Base-by-base conservation (phyloP, 1,284 basidiomycete genomes). In the Xanthoconium separans region DNA sequence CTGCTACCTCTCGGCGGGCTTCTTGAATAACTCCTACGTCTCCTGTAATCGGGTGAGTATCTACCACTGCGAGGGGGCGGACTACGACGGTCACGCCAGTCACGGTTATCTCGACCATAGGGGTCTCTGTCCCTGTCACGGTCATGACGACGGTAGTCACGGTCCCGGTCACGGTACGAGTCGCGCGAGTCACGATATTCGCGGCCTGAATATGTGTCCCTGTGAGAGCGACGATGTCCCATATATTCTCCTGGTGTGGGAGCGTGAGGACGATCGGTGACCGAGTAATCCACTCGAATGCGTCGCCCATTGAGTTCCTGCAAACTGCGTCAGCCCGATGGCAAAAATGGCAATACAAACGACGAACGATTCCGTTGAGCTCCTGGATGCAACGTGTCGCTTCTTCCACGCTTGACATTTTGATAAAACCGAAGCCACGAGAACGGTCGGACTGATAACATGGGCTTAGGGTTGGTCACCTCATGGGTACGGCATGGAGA, bases 191-290 rank as follows among this genome's bases (percentile, higher is more conserved):
- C 77, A 54, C 78, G 71, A 58, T 69, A 65, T 56, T 77, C 75
- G 36, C 77, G 68, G 55, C 72, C 54, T 37, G 79, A 72, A 50
- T 76, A 68, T 2, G 80, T 77, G 57, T 88, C 85, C 47, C 84
- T 79, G 52, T 72, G 75, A 56, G 82, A 78, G 43, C 91, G 87
- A 61, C 90, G 87, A 64, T 92, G 89, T 16, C 95, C 94, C 89
- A 95, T 95, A 76, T 99, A 99, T 75, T 98, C 92, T 59, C 96
- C 96, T 5, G 97, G 96, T 15, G 96, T 99, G 11, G 97, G 93
- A 15, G 91, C 87, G 74, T 99, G 96, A 27, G 96, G 90, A 51
- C 91, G 85, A 59, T 90, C 85, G 6, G 97, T 99, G 41, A 96
- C 91, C 1, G 94, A 98, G 70, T 90, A 99, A 72, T 99, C 96